phyloP scores from a whole-genome alignment of 345 rosid species.

The Raphanus sativus region DNA sequence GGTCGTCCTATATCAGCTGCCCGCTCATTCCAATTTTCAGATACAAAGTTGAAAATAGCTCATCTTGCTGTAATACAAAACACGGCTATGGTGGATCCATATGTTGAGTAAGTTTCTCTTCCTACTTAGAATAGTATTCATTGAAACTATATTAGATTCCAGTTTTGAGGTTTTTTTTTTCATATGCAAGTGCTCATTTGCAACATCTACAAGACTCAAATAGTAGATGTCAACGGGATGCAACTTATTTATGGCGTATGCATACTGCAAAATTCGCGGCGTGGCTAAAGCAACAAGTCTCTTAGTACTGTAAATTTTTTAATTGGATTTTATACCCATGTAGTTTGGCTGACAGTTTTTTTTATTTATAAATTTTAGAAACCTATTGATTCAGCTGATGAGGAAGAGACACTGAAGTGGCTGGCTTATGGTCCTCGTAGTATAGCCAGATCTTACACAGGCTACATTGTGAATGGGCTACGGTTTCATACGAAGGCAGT shows the following conservation, averaged over 20 bases:
- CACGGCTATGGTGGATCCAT: neutral
- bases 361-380: neutral
- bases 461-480: neutral
- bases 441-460: neutral
- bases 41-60: neutral
- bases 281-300: neutral
- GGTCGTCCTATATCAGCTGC: neutral
- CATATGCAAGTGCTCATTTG: neutral
- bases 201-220: neutral
- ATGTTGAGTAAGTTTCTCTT: slow-evolving; percentile 4
- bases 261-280: neutral
- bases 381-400: neutral
- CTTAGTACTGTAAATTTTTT: neutral
- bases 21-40: neutral
- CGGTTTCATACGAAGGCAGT: neutral
- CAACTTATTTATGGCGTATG: neutral
- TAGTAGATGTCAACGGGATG: neutral
- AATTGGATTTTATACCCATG: neutral
- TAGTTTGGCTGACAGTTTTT: neutral
- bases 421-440: neutral
- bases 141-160: neutral
- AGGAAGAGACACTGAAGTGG: neutral
- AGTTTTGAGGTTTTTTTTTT: neutral
- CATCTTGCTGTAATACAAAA: slow-evolving; percentile 11
- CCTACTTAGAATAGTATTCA: neutral